A percentile compares a stretch with the other conserved stretches of the same genome.
Conservation (phyloP, 108 stramenopile species). For the Hondaea fermentalgiana region DNA sequence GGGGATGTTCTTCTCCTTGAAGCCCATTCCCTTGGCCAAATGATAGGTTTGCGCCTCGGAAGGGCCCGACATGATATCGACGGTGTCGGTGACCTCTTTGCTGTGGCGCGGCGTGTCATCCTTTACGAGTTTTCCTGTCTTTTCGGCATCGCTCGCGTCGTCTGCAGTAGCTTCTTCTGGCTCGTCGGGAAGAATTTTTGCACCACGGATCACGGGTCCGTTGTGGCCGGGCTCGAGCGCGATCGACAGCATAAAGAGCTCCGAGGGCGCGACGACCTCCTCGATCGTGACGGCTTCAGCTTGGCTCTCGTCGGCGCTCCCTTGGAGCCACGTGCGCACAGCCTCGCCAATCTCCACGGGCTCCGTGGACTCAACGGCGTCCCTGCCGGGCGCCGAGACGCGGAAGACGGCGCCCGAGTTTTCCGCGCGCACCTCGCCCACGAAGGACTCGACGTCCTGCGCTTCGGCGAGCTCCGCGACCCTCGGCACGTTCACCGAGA, state of each 20-base stretch:
- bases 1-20: constrained; percentile 27
- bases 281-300: background rate
- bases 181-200: background rate
- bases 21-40: constrained; percentile 44
- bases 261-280: background rate
- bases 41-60: constrained; percentile 53
- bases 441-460: background rate
- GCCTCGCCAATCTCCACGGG: background rate
- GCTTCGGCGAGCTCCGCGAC: background rate
- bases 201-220: background rate
- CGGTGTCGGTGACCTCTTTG: constrained; percentile 14
- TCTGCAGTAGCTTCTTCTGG: no score
- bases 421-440: background rate
- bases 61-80: constrained; percentile 68
- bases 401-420: background rate
- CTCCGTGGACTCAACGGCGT: background rate
- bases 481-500: background rate
- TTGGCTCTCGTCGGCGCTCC: background rate
- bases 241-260: background rate
- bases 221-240: background rate
- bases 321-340: background rate
- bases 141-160: no score
- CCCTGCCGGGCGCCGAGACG: background rate
- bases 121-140: no score
- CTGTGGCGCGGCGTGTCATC: no score